A percentile compares a stretch with the other conserved stretches of the same genome.
Conservation (phyloP, 2,329 filamentous ascomycete genomes). For the Fusarium phyllophilum region DNA sequence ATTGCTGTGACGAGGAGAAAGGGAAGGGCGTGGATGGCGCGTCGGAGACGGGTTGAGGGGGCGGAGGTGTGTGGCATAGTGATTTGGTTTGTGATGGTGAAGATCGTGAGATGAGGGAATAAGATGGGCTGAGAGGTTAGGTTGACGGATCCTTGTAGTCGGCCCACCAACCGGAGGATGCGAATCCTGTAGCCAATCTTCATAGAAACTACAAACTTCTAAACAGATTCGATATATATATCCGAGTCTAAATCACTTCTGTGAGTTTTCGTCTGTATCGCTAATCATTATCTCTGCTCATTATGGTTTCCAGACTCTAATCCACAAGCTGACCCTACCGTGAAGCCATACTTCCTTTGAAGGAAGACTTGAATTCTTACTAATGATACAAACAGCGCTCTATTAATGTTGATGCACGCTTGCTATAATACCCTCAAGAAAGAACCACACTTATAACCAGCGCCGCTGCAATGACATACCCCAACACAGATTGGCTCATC, state of each 20-base stretch:
- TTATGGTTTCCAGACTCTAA: rapidly evolving
- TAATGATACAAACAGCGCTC: neutral
- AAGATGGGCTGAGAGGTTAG: neutral
- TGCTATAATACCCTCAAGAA: neutral
- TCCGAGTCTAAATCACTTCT: neutral
- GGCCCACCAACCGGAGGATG: constrained; percentile 6
- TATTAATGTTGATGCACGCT: neutral
- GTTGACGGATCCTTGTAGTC: neutral
- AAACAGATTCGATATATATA: neutral
- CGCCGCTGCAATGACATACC: constrained; percentile 19
- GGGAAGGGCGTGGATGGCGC: constrained; percentile 34
- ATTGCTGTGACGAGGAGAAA: constrained; percentile 32
- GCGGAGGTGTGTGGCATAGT: neutral
- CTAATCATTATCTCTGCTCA: rapidly evolving
- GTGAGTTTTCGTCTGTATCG: rapidly evolving
- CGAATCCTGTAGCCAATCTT: neutral
- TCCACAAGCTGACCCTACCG: rapidly evolving
- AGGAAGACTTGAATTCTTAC: neutral
- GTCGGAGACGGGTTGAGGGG: constrained; percentile 9
- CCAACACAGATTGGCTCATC: constrained; percentile 1
- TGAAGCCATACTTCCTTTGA: neutral
- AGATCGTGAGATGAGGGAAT: neutral
- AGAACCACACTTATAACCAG: constrained; percentile 4
- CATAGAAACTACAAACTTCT: neutral
- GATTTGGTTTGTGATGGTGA: neutral